These are phyloP conservation scores for Dalechampia spathulata DNA, from an alignment of 441 rosid genomes.

Conservation along the genomic window DNA sequence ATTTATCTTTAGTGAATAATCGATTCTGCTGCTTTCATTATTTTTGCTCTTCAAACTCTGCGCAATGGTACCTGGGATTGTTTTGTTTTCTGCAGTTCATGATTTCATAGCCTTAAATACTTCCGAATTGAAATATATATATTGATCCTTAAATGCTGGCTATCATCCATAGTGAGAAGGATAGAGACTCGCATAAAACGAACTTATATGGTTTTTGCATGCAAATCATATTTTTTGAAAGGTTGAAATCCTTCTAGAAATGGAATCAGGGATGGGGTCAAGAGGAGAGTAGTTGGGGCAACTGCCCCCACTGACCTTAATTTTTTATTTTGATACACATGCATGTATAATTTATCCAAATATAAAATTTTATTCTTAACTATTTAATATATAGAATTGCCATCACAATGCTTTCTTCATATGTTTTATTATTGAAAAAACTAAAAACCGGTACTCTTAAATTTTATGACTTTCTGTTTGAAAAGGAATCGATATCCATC, in stretches of 20 bases:
- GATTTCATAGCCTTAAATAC: not conserved
- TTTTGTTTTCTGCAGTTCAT: not conserved
- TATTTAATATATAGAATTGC: no score
- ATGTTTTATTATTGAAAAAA: no score
- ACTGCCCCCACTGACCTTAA: no score
- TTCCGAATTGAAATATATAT: not conserved
- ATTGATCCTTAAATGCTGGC: not conserved
- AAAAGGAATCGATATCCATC: no score
- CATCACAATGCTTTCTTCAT: no score
- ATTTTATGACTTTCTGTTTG: no score
- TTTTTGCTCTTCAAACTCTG: not conserved
- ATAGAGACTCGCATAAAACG: not conserved
- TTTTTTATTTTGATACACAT: no score
- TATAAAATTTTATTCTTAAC: no score
- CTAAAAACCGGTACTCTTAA: no score
- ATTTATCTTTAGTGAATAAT: not conserved
- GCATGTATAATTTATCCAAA: no score
- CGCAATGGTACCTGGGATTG: not conserved
- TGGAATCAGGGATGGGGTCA: no score
- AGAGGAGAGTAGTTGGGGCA: no score
- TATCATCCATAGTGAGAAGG: not conserved
- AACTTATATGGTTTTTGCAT: not conserved
- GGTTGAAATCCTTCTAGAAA: not conserved
- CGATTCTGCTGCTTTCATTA: not conserved
- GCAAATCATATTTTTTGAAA: not conserved